A percentile compares a stretch with the other conserved stretches of the same genome.
phyloP scores from a whole-genome alignment of 257 asterid species.

The Orobanche coerulescens region DNA sequence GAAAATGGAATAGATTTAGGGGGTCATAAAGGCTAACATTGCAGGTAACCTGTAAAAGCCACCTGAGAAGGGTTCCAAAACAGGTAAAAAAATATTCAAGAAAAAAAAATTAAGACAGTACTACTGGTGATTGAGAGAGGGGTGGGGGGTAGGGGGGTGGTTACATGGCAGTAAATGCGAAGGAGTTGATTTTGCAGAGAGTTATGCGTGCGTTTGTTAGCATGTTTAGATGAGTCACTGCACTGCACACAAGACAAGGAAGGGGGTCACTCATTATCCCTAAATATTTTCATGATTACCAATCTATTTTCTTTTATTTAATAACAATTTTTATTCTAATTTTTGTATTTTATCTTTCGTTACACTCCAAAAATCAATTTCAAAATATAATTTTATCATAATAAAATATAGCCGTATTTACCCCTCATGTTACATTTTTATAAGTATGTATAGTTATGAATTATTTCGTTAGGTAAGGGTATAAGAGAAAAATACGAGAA shows the following conservation, averaged over 20 bases:
- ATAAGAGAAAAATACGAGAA: too few species aligned
- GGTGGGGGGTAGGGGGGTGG: background rate
- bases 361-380: too few species aligned
- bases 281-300: too few species aligned
- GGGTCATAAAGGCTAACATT: slow-evolving; percentile 29
- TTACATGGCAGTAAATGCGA: slow-evolving; percentile 37
- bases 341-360: too few species aligned
- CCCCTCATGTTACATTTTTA: too few species aligned
- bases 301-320: too few species aligned
- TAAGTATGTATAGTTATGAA: too few species aligned
- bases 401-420: too few species aligned
- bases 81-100: slow-evolving; percentile 41
- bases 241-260: background rate
- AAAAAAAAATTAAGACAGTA: background rate
- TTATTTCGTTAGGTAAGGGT: too few species aligned
- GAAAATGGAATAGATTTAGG: slow-evolving; percentile 20
- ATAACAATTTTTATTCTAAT: too few species aligned
- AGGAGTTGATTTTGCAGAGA: slow-evolving; percentile 39
- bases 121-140: background rate
- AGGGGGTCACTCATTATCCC: background rate
- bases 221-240: slow-evolving; percentile 24
- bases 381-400: too few species aligned
- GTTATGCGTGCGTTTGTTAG: slow-evolving; percentile 73
- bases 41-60: slow-evolving; percentile 37
- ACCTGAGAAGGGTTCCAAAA: slow-evolving; percentile 61